Evolutionary conservation across 305 asterid species (phyloP).

Genomic region (Andrographis paniculata): DNA sequence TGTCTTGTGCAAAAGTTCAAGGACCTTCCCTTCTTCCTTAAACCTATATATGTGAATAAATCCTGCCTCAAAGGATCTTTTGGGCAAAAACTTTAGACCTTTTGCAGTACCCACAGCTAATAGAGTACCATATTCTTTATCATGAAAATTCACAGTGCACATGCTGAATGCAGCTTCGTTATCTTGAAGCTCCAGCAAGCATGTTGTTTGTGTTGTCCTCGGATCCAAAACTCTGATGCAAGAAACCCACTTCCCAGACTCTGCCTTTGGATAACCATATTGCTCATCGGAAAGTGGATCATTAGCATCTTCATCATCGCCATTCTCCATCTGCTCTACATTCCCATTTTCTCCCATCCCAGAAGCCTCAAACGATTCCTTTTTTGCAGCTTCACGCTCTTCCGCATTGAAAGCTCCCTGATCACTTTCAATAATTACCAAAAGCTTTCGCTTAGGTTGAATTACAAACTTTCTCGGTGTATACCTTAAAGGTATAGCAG

Average conservation of each 20-base stretch:
- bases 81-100: conserved; percentile 95
- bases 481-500: conserved; percentile 82
- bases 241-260: conserved; percentile 91
- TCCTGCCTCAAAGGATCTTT: conserved; percentile 74
- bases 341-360: conserved; percentile 76
- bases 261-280: conserved; percentile 98
- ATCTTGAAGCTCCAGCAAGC: conserved; percentile 95
- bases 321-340: conserved; percentile 74
- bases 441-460: conserved; percentile 76
- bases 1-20: conserved; percentile 95
- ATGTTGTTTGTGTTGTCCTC: conserved; percentile 67
- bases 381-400: conserved; percentile 87
- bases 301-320: conserved; percentile 66
- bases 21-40: conserved; percentile 89
- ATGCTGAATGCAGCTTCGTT: conserved; percentile 97
- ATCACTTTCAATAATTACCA: conserved; percentile 90
- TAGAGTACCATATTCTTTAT: conserved; percentile 89
- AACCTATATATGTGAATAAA: conserved; percentile 87
- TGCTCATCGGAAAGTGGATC: conserved; percentile 94
- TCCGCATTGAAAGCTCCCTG: conserved; percentile 96
- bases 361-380: conserved; percentile 76
- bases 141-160: conserved; percentile 93
- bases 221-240: conserved; percentile 98
- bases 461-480: conserved; percentile 93
- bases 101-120: conserved; percentile 96